Evolutionary conservation across 129 eudicot species (phyloP), one percentile per base, ranked within the genome.

Genomic region (Lactuca saligna): DNA sequence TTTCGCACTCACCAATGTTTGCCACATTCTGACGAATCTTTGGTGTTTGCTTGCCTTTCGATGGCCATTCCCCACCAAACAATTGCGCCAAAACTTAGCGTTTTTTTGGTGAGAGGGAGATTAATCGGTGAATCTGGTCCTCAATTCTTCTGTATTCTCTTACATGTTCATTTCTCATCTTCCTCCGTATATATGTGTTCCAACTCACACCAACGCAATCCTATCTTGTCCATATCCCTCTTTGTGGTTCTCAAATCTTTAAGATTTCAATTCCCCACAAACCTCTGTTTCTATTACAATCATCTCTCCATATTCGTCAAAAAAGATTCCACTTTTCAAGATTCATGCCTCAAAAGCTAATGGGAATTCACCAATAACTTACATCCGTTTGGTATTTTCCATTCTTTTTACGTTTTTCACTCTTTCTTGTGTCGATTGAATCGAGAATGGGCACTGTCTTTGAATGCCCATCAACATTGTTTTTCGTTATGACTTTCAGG

Each of bases 191-290:
- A 56, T 51, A 4, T 69, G 15, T 49, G 17, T 9, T 68, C 81
- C 68, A 77, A 35, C 54, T 57, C 75, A 32, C 11, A 71, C 66
- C 73, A 51, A 59, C 84, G 55, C 75, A 71, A 63, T 39, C 69
- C 76, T 76, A 64, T 74, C 72, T 77, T 58, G 72, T 20, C 63
- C 51, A 12, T 34, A 44, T 50, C 64, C 37, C 57, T 53, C 78
- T 65, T 69, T 70, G 81, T 82, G 86, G 86, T 72, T 78, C 80
- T 74, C 68, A 78, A 61, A 64, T 73, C 58, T 73, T 72, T 38
- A 61, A 34, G 49, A 70, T 38, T 67, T 63, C n/a, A 33, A 67
- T 66, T 63, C 41, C 65, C 68, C 13, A 39, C 75, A 32, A 35
- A 70, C 81, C 72, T 60, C 51, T 48, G 16, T 51, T 37, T 68